phyloP scores from a whole-genome alignment of 495 filamentous ascomycete species.

The Cetradonia linearis region DNA sequence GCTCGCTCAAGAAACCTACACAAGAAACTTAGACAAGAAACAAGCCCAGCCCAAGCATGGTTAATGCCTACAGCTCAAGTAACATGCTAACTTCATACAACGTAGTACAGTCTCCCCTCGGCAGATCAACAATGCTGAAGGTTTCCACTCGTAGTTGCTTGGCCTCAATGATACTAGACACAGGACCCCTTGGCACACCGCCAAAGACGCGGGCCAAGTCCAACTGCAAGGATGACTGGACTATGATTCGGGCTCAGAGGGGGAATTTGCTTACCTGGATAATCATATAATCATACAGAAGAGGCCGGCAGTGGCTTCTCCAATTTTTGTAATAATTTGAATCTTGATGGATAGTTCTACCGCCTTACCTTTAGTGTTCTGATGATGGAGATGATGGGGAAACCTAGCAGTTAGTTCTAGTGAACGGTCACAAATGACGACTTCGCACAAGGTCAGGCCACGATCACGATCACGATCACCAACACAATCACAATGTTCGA shows the following conservation, averaged over 20 bases:
- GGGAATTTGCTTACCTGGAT: too few species aligned
- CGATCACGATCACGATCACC: neutral
- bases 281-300: neutral
- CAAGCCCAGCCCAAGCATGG: too few species aligned
- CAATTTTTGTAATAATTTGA: neutral
- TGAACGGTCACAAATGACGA: neutral
- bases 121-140: neutral
- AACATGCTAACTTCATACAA: neutral
- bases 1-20: neutral
- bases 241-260: too few species aligned
- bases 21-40: too few species aligned
- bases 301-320: neutral
- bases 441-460: neutral
- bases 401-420: neutral
- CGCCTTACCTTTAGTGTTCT: too few species aligned
- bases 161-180: neutral
- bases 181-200: neutral
- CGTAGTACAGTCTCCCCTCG: neutral
- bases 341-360: neutral
- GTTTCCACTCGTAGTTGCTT: neutral
- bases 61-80: too few species aligned
- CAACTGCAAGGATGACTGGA: neutral
- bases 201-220: neutral
- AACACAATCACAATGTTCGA: neutral
- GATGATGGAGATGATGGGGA: conserved; percentile 1